Percentiles rank a stretch among this genome's conserved stretches.
phyloP scores from a whole-genome alignment of 176 grass and related monocot genomes.

The Elymus sibiricus region DNA sequence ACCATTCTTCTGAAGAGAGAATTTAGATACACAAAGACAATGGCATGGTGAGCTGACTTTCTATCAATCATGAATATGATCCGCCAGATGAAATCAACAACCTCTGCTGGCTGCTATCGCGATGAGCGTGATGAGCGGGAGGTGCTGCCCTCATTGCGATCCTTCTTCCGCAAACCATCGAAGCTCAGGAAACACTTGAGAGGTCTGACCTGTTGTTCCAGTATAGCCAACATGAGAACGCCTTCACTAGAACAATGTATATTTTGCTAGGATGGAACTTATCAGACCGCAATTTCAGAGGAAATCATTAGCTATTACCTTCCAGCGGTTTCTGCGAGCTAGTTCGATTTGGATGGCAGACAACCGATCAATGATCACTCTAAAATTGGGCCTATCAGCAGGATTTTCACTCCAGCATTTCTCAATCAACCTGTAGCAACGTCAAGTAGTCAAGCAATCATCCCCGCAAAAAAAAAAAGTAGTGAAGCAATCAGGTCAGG shows the following conservation, averaged over 20 bases:
- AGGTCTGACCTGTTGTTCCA: slow-evolving; percentile 53
- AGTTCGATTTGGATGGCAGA: slow-evolving; percentile 60
- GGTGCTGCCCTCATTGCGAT: slow-evolving; percentile 43
- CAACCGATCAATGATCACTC: slow-evolving; percentile 56
- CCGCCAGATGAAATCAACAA: slow-evolving; percentile 13
- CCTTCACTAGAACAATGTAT: background rate
- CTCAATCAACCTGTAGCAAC: slow-evolving; percentile 76
- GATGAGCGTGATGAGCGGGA: slow-evolving; percentile 57
- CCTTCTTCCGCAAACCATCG: slow-evolving; percentile 78
- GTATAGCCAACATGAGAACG: slow-evolving; percentile 23
- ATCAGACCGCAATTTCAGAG: background rate
- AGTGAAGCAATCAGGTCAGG: background rate
- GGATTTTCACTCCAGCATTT: slow-evolving; percentile 94
- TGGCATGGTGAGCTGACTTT: slow-evolving; percentile 8
- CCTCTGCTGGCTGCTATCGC: background rate
- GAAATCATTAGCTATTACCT: slow-evolving; percentile 41
- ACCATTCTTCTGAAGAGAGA: background rate
- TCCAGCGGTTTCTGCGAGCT: slow-evolving; percentile 62
- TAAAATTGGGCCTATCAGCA: slow-evolving; percentile 73
- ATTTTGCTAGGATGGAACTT: background rate
- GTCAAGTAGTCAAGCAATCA: background rate
- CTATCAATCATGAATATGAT: slow-evolving; percentile 27
- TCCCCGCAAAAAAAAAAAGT: background rate
- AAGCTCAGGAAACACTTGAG: slow-evolving; percentile 69
- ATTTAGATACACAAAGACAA: background rate